A percentile compares a stretch with the other conserved stretches of the same genome.
phyloP scores from a whole-genome alignment of 176 grass and related monocot genomes.

The Puccinellia tenuiflora region DNA sequence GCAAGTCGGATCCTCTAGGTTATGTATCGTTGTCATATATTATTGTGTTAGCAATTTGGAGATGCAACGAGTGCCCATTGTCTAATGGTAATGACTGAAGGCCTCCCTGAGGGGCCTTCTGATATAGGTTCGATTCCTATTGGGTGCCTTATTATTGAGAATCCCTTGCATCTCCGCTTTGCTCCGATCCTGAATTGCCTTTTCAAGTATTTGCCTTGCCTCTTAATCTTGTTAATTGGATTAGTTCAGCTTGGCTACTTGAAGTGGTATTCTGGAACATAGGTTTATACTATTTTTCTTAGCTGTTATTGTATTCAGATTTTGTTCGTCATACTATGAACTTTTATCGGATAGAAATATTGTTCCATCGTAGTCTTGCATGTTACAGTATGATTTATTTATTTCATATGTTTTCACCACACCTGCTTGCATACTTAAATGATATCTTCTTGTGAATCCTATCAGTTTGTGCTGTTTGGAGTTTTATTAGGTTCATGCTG shows the following conservation, averaged over 20 bases:
- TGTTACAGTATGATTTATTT: too few species aligned
- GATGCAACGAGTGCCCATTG: conserved; percentile 21
- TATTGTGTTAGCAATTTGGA: too few species aligned
- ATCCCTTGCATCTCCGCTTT: neutral
- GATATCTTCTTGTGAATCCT: neutral
- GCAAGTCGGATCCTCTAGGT: neutral
- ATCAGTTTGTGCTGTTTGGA: neutral
- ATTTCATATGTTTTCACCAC: neutral
- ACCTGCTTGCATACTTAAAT: neutral
- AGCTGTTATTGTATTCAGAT: neutral
- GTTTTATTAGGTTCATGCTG: neutral
- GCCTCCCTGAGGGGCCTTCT: neutral
- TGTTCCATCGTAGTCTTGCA: too few species aligned
- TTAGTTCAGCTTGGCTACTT: neutral
- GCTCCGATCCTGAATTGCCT: neutral
- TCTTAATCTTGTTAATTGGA: neutral
- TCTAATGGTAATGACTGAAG: conserved; percentile 47
- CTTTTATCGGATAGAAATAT: too few species aligned
- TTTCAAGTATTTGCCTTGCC: neutral
- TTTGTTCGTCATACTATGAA: too few species aligned
- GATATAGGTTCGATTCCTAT: conserved; percentile 69
- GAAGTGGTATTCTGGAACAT: neutral
- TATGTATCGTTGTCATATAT: too few species aligned
- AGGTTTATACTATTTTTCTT: neutral
- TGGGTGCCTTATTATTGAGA: conserved; percentile 9